phyloP scores from a whole-genome alignment of 257 asterid genomes.

The Ophiorrhiza pumila region DNA sequence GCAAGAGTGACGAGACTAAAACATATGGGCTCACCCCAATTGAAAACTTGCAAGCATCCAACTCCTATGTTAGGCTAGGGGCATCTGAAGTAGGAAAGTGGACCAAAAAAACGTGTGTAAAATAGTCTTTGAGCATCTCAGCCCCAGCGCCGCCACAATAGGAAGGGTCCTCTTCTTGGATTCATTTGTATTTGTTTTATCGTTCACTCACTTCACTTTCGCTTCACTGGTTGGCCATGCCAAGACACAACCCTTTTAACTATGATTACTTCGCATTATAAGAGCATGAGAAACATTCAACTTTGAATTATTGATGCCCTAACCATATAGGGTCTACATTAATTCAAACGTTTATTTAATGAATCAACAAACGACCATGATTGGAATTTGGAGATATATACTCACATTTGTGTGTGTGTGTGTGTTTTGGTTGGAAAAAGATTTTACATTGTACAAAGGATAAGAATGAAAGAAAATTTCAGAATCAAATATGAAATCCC shows the following conservation, averaged over 20 bases:
- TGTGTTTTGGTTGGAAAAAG: no score
- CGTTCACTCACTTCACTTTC: no score
- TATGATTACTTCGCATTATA: background rate
- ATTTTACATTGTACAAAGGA: no score
- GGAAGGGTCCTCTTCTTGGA: constrained; percentile 16
- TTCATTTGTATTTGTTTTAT: background rate
- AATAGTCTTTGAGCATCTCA: background rate
- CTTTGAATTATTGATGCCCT: background rate
- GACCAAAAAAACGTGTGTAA: constrained; percentile 29
- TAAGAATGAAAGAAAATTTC: no score
- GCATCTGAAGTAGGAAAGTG: constrained; percentile 25
- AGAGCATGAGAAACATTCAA: no score
- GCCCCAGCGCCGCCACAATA: constrained; percentile 26
- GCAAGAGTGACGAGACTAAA: no score
- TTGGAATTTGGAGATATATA: no score
- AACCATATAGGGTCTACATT: background rate
- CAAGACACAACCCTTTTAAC: background rate
- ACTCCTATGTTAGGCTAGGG: background rate
- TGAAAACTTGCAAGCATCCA: background rate
- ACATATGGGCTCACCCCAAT: background rate
- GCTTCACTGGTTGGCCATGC: background rate
- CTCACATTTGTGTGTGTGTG: no score
- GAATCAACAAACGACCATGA: background rate
- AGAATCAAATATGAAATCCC: no score
- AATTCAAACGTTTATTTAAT: background rate